Evolutionary conservation across 495 filamentous ascomycete genomes (phyloP), one percentile per base, ranked within the genome.

Genomic region (Podospora sp.): DNA sequence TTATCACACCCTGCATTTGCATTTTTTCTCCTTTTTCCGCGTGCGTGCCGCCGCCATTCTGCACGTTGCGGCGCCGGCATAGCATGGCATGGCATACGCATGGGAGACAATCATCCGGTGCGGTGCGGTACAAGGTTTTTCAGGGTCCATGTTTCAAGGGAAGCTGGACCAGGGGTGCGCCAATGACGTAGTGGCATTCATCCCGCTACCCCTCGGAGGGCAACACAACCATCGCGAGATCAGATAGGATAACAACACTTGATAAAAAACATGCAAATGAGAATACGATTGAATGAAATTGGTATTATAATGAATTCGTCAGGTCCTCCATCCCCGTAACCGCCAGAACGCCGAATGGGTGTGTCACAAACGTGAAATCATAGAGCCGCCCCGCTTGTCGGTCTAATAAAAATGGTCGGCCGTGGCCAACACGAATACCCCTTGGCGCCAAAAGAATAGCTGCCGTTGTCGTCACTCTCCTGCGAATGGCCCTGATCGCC

Each of bases 271-370:
- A 11, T 46, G 16, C 6, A 55, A n/a, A 11, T 24, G 22, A 24
- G 22, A 26, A 55, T 55, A 22, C 52, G 52, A 22, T 55, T 22
- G n/a, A 55, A 55, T 55, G 24, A 55, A 22, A 55, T 24, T 55
- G 52, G 52, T 55, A 55, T 55, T 55, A 55, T 4, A 26, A 55
- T 22, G 24, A 55, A 55, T 55, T n/a, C 52, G 22, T 26, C 20
- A 55, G 24, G 2, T n/a, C 52, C 24, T 11, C 20, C 52, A 2
- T 55, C 52, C 52, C 6, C n/a, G 14, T 24, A 55, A 22, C 52
- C 52, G 22, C 24, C 52, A 22, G 52, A 55, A 22, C 21, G 21
- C 52, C 20, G 52, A 9, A 24, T 55, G 7, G 52, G 21, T 55
- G 40, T 46, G 40, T 46, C 40, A 18, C 52, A 9, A 26, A 21